phyloP scores from a whole-genome alignment of 768 basidiomycete species.

The Calocera cornea region DNA sequence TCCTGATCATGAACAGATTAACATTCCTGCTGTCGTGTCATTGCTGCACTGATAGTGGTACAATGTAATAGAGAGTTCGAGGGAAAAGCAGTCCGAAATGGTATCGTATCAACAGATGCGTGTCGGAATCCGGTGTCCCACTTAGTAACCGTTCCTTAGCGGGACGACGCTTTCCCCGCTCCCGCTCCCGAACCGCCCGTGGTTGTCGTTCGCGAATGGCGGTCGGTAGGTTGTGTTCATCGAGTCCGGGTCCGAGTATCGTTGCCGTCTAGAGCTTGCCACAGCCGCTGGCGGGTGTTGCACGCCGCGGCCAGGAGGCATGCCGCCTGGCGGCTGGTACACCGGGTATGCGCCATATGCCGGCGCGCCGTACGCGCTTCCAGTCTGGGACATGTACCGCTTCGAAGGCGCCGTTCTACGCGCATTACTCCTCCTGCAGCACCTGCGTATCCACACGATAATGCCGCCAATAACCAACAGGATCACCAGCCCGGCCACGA shows the following conservation, averaged over 20 bases:
- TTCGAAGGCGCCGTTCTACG: neutral
- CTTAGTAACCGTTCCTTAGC: neutral
- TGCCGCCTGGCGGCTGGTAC: neutral
- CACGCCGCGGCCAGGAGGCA: neutral
- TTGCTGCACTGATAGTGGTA: no score
- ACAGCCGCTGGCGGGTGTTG: neutral
- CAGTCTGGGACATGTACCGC: neutral
- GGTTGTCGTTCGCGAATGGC: neutral
- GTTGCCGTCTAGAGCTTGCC: neutral
- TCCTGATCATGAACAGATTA: no score
- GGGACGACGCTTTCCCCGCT: slow-evolving; percentile 1
- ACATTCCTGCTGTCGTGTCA: no score
- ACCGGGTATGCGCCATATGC: neutral
- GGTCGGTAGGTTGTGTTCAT: neutral
- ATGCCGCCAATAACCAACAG: slow-evolving; percentile 44
- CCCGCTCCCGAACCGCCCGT: neutral
- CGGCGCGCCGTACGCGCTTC: neutral
- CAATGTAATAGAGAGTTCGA: no score
- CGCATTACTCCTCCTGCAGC: slow-evolving; percentile 1
- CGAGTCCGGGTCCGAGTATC: neutral
- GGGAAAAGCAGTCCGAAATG: no score
- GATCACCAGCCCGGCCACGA: slow-evolving; percentile 51
- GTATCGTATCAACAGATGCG: no score
- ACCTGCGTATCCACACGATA: slow-evolving; percentile 13
- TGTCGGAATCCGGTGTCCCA: no score